Base-by-base conservation (phyloP, 2,329 filamentous ascomycete genomes). In the Pseudopithomyces maydicus region DNA sequence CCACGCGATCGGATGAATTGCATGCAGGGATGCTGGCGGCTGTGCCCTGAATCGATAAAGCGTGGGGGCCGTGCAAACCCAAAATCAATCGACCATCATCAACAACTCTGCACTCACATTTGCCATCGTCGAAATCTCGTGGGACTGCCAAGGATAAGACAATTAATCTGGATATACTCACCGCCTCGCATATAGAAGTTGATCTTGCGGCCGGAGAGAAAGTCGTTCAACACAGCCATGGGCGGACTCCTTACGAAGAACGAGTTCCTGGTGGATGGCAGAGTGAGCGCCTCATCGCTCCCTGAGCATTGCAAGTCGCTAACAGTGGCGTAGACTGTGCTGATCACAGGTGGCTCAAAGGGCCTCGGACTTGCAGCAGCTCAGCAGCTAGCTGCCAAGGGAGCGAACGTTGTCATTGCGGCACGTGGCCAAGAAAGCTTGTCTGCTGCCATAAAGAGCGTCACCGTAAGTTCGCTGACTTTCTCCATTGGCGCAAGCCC, bases 301-400 rank as follows among this genome's bases (percentile, higher is more conserved):
- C n/a, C 19, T 1, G 3, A 47, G 23, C 8, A 46, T 44, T 15
- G 22, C 5, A 19, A 33, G 12, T 17, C 6, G 23, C 17, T 42
- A 19, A 50, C 41, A 45, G 43, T 52, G 26, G 42, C 36, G 23
- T 36, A 62, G 55, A 58, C 57, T 15, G 47, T 59, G 26, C 52
- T 63, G 22, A 55, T 63, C n/a, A 63, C 60, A 4, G 60, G 60
- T 32, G 60, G 58, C 14, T 63, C 60, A 14, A 61, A 58, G 43
- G 60, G 60, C 32, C 55, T 63, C 36, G 60, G 60, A 33, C 42
- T 55, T 17, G 45, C 49, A 41, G 52, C 53, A 23, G 60, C 55
- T 20, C 45, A 47, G n/a, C 54, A 63, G 38, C 60, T 63, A 23
- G 57, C 60, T 8, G 44, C 19, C 35, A 60, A 63, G 52, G 60